Evolutionary conservation across 108 stramenopile species (phyloP), one percentile per base, ranked within the genome.

Genomic region (Ochromonas danica): DNA sequence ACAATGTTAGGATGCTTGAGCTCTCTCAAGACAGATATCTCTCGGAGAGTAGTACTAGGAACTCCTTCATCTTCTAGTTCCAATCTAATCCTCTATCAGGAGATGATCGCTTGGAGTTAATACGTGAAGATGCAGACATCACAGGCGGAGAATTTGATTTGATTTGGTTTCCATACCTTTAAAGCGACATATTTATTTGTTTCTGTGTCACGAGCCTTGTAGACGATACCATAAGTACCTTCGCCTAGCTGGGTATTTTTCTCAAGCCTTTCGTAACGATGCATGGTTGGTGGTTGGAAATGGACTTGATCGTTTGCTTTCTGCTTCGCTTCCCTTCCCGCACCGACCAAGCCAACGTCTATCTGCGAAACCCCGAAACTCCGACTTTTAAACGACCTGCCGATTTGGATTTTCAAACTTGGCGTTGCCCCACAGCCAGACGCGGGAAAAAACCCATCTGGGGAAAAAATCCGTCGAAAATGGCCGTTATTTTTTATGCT

Each of bases 191-290:
- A 87, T 80, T 92, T 87, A 42, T 86, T 67, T 22, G 90, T 91
- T 6, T 74, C 63, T 31, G 91, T 90, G 84, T 94, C 93, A 3
- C 84, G 82, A 22, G 94, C 96, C 71, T 92, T 93, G 91, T 94
- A 97, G 1, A 97, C 96, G 39, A 97, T 87, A 0, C 96, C 96
- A 80, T 95, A 97, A 0, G 96, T 93, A 0, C 96, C 96, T 80
- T 95, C 94, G 43, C 92, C 92, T 31, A 95, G 45, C 38, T 88
- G 90, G 40, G 77, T 83, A 17, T 94, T 78, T 35, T 91, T 89
- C 45, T 95, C 93, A 81, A 95, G 92, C 82, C 94, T 95, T 45
- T 61, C 27, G 81, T 94, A 97, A 14, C 72, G 36, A 10, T 75
- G 14, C 72, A 75, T 75, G 6, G 3, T 75, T 27, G n/a, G n/a